A percentile compares a stretch with the other conserved stretches of the same genome.
These are phyloP conservation scores for Aspergillus nidulans DNA, from an alignment of 495 filamentous ascomycete genomes.

Conservation along the genomic window DNA sequence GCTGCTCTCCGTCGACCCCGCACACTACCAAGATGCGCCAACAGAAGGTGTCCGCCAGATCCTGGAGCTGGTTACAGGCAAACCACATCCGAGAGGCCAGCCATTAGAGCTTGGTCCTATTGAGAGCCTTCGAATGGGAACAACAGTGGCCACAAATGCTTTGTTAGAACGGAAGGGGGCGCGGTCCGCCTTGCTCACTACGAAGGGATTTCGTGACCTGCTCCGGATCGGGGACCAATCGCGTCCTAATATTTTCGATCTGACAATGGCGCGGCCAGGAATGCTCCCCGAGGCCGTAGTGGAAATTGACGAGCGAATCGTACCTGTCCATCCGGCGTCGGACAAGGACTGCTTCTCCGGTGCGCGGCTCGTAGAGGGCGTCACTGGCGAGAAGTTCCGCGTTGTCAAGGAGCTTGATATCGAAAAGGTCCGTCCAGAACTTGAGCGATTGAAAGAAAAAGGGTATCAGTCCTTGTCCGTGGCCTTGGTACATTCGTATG, in stretches of 20 bases:
- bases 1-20: slow-evolving; percentile 83
- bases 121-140: slow-evolving; percentile 83
- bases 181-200: slow-evolving; percentile 83
- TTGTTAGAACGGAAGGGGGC: slow-evolving; percentile 92
- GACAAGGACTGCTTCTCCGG: slow-evolving; percentile 62
- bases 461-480: slow-evolving; percentile 50
- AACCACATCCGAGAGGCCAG: slow-evolving; percentile 73
- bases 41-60: slow-evolving; percentile 89
- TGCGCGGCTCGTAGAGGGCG: slow-evolving; percentile 38
- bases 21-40: slow-evolving; percentile 84
- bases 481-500: slow-evolving; percentile 52
- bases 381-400: slow-evolving; percentile 49
- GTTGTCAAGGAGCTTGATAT: slow-evolving; percentile 41
- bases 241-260: slow-evolving; percentile 77
- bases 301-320: slow-evolving; percentile 74
- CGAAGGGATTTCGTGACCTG: slow-evolving; percentile 90
- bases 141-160: slow-evolving; percentile 87
- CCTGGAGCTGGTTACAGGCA: slow-evolving; percentile 71
- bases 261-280: slow-evolving; percentile 74
- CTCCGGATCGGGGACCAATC: slow-evolving; percentile 85
- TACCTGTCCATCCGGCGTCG: slow-evolving; percentile 34
- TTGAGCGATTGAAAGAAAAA: slow-evolving; percentile 39
- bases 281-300: slow-evolving; percentile 72
- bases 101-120: slow-evolving; percentile 79
- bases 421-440: slow-evolving; percentile 35